Evolutionary conservation across 106 monocot species (phyloP), one percentile per base, ranked within the genome.

Genomic region (Ottelia alismoides): DNA sequence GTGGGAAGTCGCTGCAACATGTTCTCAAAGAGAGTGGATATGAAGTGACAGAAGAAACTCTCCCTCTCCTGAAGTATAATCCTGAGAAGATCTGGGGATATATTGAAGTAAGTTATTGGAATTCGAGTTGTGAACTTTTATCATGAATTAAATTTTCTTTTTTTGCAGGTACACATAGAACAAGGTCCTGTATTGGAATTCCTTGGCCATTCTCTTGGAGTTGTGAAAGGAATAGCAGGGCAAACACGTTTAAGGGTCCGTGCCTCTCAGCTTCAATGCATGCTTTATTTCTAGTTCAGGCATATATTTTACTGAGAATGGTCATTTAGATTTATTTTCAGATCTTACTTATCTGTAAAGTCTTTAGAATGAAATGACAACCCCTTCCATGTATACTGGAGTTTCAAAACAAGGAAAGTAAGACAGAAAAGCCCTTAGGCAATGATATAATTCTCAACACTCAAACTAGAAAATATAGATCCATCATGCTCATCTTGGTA

Each of bases 181-280:
- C 96, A 98, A 68, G 96, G 96, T 2, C 96, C 96, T 62, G 89
- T 98, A 26, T 65, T 98, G 48, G 96, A 98, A 67, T 76, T 78
- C 3, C 60, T 89, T 50, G 71, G 69, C 49, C 75, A 72, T 68
- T 82, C 96, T 45, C 76, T 98, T 65, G 89, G 82, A 55, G 69
- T 85, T 55, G 96, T 98, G 44, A 79, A 77, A 75, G 96, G 96
- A 67, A 98, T 98, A 66, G 96, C 96, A 27, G 96, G 96, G 20
- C 96, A 98, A 50, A 82, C 96, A 64, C 73, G 96, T 65, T 56
- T 98, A 45, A 82, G 72, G 81, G 96, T 96, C 19, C 51, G 49
- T 22, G 10, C 24, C 14, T 17, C n/a, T n/a, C n/a, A n/a, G n/a
- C n/a, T n/a, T n/a, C n/a, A n/a, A n/a, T n/a, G n/a, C n/a, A n/a